Conservation (phyloP, 1,284 basidiomycete genomes). For the Moesziomyces parantarcticus region DNA sequence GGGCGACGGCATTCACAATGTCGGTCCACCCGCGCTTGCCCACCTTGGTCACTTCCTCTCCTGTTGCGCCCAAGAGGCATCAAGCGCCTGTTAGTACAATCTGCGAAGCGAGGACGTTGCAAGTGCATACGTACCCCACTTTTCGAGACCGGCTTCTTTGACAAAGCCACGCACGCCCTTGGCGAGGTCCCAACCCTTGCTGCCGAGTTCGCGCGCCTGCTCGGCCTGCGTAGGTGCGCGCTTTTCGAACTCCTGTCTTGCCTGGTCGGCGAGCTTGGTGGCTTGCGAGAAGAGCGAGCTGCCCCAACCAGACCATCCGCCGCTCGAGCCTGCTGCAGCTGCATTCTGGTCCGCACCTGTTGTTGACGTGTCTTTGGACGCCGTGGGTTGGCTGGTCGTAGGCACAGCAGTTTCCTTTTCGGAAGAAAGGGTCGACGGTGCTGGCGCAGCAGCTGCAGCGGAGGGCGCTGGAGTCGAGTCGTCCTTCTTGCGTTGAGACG, state of each 20-base stretch:
- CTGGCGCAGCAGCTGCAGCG: not conserved
- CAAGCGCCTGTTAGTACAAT: not conserved
- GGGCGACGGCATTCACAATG: constrained; percentile 93
- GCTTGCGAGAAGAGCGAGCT: constrained; percentile 71
- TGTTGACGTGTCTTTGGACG: not conserved
- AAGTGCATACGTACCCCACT: constrained; percentile 29
- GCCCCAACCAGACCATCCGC: constrained; percentile 77
- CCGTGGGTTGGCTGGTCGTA: constrained; percentile 1
- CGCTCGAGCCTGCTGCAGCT: constrained; percentile 78
- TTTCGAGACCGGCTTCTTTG: constrained; percentile 56
- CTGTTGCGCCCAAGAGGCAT: constrained; percentile 1
- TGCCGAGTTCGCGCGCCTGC: constrained; percentile 40
- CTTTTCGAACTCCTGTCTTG: constrained; percentile 63
- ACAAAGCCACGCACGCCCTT: constrained; percentile 59
- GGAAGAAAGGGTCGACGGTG: constrained; percentile 6
- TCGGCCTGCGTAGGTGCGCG: constrained; percentile 47
- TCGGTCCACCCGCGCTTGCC: constrained; percentile 71
- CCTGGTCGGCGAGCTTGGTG: constrained; percentile 63
- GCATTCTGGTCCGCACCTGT: constrained; percentile 19
- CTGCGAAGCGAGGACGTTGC: not conserved
- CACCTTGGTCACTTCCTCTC: constrained; percentile 56
- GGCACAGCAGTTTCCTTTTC: not conserved
- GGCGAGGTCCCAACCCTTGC: constrained; percentile 56
- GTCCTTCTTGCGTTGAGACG: constrained; percentile 37
- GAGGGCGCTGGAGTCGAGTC: constrained; percentile 6